Conservation (phyloP, 179 eudicot species). For the Sideroxylon spinosum region DNA sequence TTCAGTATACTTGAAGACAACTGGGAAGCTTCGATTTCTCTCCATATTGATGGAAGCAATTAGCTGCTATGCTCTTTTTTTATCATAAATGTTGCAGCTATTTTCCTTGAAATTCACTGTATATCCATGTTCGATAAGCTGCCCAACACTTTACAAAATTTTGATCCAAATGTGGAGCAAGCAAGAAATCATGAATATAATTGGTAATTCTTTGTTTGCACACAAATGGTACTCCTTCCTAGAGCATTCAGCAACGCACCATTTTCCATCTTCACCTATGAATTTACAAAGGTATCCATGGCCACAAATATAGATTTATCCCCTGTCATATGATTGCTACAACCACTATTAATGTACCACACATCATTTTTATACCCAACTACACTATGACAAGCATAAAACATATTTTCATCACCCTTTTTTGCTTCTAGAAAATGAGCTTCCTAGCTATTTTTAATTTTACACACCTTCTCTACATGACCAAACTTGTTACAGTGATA, state of each 20-base stretch:
- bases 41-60: background rate
- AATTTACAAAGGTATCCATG: too few species aligned
- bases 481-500: too few species aligned
- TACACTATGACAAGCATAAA: too few species aligned
- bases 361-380: too few species aligned
- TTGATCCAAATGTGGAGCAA: constrained; percentile 13
- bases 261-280: constrained; percentile 6
- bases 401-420: too few species aligned
- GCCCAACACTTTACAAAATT: constrained; percentile 5
- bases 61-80: background rate
- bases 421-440: too few species aligned
- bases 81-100: background rate
- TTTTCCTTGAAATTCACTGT: background rate
- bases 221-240: constrained; percentile 11
- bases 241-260: constrained; percentile 7
- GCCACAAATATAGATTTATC: too few species aligned
- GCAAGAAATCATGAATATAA: constrained; percentile 11
- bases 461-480: too few species aligned
- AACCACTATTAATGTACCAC: too few species aligned
- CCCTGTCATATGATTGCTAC: too few species aligned
- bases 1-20: background rate
- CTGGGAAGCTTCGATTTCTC: constrained; percentile 11
- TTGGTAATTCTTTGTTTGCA: constrained; percentile 17
- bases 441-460: too few species aligned
- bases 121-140: background rate